Conservation (phyloP, 176 grass and related monocot genomes). For the Carex pumila region DNA sequence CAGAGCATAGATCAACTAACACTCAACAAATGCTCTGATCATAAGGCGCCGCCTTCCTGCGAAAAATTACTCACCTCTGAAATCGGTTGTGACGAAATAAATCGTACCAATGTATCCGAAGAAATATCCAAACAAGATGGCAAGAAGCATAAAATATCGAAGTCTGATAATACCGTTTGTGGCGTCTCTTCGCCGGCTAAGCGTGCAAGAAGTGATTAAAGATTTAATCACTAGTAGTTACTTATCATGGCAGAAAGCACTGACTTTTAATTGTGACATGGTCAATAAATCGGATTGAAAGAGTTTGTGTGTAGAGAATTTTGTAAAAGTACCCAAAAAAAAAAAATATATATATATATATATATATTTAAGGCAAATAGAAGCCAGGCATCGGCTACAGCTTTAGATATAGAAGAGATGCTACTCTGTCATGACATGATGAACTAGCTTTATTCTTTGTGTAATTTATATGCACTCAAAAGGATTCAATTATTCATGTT, state of each 20-base stretch:
- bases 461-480: background rate
- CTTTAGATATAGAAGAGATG: background rate
- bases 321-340: background rate
- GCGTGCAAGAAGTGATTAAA: background rate
- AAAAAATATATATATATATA: too few species aligned
- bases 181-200: background rate
- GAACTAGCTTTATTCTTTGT: conserved; percentile 1
- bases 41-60: background rate
- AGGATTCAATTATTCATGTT: background rate
- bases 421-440: background rate
- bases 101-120: background rate
- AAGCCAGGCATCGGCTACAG: background rate
- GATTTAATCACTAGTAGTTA: background rate
- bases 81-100: background rate
- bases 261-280: background rate
- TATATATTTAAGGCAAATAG: background rate
- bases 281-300: background rate
- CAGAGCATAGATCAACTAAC: conserved; percentile 42
- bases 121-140: background rate
- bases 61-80: background rate
- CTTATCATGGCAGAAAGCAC: background rate
- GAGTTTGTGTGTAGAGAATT: conserved; percentile 2
- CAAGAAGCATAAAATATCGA: background rate
- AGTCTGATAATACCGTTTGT: background rate
- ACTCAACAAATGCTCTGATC: conserved; percentile 14